Conservation (phyloP, 805 yeast species). For the Barnettozyma californica region DNA sequence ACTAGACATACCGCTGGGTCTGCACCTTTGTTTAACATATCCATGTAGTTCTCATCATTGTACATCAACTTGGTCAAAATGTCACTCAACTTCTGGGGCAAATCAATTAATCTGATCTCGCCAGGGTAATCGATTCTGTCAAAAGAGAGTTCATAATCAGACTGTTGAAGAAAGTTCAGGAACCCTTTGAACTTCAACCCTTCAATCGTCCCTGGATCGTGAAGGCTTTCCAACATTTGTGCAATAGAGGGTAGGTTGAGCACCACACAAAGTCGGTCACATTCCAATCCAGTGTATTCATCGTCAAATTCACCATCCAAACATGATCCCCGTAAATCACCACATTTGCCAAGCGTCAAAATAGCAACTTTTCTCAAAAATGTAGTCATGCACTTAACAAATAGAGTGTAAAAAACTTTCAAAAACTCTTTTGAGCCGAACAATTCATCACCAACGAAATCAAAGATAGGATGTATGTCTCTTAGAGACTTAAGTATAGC, state of each 20-base stretch:
- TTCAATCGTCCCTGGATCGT: slow-evolving; percentile 23
- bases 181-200: slow-evolving; percentile 14
- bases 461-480: slow-evolving; percentile 25
- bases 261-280: slow-evolving; percentile 45
- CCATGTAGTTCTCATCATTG: slow-evolving; percentile 34
- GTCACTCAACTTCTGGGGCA: slow-evolving; percentile 63
- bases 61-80: slow-evolving; percentile 60
- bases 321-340: slow-evolving; percentile 29
- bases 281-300: slow-evolving; percentile 35
- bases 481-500: slow-evolving; percentile 16
- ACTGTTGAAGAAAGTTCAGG: slow-evolving; percentile 15
- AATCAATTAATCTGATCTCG: slow-evolving; percentile 47
- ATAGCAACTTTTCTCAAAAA: slow-evolving; percentile 61
- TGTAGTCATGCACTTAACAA: slow-evolving; percentile 54
- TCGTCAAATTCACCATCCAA: slow-evolving; percentile 9
- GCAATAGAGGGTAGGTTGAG: slow-evolving; percentile 41
- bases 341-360: slow-evolving; percentile 48
- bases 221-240: slow-evolving; percentile 15
- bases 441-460: slow-evolving; percentile 24
- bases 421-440: slow-evolving; percentile 28
- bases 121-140: slow-evolving; percentile 57
- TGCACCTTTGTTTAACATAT: slow-evolving; percentile 30
- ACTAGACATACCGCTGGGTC: slow-evolving; percentile 87
- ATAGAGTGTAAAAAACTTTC: slow-evolving; percentile 43
- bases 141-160: slow-evolving; percentile 20